These are phyloP conservation scores for Cladosporium halotolerans DNA, from an alignment of 2,329 filamentous ascomycete species.

Conservation along the genomic window DNA sequence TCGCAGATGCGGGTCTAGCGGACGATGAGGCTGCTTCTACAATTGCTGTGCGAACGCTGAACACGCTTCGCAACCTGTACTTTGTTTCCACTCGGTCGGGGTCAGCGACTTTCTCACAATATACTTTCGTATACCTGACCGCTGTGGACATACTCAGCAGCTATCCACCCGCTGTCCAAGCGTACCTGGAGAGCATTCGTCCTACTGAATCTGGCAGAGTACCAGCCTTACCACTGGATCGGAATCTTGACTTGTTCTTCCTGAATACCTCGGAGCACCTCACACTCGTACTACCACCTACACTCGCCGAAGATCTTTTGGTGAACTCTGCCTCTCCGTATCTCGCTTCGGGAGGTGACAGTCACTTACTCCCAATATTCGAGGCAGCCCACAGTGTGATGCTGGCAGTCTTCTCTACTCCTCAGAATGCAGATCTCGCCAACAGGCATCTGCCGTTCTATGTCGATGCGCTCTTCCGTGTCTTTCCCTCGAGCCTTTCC, in stretches of 20 bases:
- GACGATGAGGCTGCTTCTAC: constrained; percentile 54
- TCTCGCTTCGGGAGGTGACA: constrained; percentile 55
- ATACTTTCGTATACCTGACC: constrained; percentile 75
- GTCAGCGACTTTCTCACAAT: constrained; percentile 70
- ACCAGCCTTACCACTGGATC: constrained; percentile 59
- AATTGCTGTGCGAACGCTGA: constrained; percentile 65
- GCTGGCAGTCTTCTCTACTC: constrained; percentile 72
- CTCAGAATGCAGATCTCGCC: constrained; percentile 66
- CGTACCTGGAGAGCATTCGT: constrained; percentile 60
- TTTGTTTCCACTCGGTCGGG: constrained; percentile 74
- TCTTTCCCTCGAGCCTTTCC: constrained; percentile 73
- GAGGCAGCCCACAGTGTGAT: constrained; percentile 81
- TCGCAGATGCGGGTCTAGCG: constrained; percentile 52
- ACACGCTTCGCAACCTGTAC: constrained; percentile 68
- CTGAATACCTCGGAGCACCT: constrained; percentile 82
- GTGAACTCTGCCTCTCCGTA: constrained; percentile 70
- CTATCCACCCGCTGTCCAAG: constrained; percentile 59
- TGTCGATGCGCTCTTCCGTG: constrained; percentile 68
- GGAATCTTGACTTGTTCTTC: constrained; percentile 79
- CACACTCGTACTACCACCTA: constrained; percentile 60
- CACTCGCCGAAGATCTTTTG: constrained; percentile 65
- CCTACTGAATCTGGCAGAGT: constrained; percentile 51
- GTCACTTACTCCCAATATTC: constrained; percentile 63
- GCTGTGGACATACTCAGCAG: constrained; percentile 74
- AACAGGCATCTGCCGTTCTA: constrained; percentile 73